These are phyloP conservation scores for Helichrysum umbraculigerum DNA, from an alignment of 129 eudicot genomes.

Conservation along the genomic window DNA sequence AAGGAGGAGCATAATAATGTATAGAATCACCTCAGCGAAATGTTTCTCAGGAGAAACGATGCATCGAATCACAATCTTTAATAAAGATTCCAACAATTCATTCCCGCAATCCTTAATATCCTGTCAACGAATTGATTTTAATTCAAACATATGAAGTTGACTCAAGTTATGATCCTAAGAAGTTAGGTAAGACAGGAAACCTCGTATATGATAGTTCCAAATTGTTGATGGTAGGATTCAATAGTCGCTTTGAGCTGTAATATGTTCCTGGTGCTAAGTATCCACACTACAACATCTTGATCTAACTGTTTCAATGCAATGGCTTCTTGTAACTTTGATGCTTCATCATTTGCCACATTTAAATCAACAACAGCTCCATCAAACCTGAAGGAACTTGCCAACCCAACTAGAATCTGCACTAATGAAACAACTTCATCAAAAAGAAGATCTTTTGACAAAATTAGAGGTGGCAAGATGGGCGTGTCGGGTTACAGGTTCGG, in stretches of 20 bases:
- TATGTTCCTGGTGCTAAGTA: conserved; percentile 56
- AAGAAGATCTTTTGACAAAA: not conserved
- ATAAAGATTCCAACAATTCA: conserved; percentile 42
- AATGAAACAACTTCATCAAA: not conserved
- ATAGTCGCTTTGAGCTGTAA: conserved; percentile 72
- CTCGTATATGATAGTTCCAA: conserved; percentile 45
- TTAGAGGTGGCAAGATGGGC: not conserved
- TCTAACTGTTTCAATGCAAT: conserved; percentile 49
- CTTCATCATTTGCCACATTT: conserved; percentile 48
- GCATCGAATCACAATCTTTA: conserved; percentile 53
- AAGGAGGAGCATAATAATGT: not conserved
- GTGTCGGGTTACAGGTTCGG: not conserved
- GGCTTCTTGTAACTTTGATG: conserved; percentile 49
- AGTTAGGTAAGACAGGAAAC: conserved; percentile 14
- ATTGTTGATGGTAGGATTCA: conserved; percentile 46
- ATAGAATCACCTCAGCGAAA: conserved; percentile 52
- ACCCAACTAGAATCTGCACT: conserved; percentile 52
- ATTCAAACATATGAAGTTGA: too few relatives aligned
- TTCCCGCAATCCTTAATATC: conserved; percentile 51
- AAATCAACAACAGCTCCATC: conserved; percentile 56
- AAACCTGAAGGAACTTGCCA: conserved; percentile 72
- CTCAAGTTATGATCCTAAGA: not conserved
- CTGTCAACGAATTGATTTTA: conserved; percentile 29
- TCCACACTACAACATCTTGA: conserved; percentile 43
- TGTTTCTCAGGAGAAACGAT: conserved; percentile 64